These are phyloP conservation scores for Podila horticola DNA, from an alignment of 192 early-diverging fungal species.

Conservation along the genomic window DNA sequence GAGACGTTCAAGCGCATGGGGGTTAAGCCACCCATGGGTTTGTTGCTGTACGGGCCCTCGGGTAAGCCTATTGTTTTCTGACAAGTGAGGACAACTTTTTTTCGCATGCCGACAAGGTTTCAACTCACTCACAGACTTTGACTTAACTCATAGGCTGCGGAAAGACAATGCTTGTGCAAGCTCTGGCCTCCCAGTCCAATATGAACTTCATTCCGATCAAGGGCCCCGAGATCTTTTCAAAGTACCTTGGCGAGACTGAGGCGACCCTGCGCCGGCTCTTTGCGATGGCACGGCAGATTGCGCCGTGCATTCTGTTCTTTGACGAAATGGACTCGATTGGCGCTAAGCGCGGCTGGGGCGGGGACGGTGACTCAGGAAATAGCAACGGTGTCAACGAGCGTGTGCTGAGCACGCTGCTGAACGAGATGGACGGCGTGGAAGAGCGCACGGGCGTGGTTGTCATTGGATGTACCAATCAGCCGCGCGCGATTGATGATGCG, in stretches of 20 bases:
- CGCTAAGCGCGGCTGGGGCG: slow-evolving; percentile 72
- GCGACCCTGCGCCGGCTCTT: slow-evolving; percentile 82
- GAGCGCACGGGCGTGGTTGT: slow-evolving; percentile 84
- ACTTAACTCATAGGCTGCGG: slow-evolving; percentile 76
- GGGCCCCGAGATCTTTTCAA: slow-evolving; percentile 92
- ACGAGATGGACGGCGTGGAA: slow-evolving; percentile 99
- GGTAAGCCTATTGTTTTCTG: slow-evolving; percentile 53
- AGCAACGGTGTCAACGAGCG: slow-evolving; percentile 88
- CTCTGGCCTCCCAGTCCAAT: slow-evolving; percentile 75
- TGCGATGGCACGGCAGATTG: slow-evolving; percentile 79
- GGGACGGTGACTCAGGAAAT: slow-evolving; percentile 62
- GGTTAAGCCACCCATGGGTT: slow-evolving; percentile 77
- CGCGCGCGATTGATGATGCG: slow-evolving; percentile 89
- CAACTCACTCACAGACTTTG: not conserved
- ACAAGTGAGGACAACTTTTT: not conserved
- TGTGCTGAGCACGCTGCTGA: slow-evolving; percentile 91
- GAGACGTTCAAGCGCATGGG: slow-evolving; percentile 72
- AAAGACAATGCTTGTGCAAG: slow-evolving; percentile 87
- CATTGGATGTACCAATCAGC: slow-evolving; percentile 92
- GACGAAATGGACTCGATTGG: slow-evolving; percentile 96
- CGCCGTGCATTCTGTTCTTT: slow-evolving; percentile 94
- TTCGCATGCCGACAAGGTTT: not conserved
- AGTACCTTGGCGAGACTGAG: slow-evolving; percentile 96
- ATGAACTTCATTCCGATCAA: slow-evolving; percentile 90
- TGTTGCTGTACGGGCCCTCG: slow-evolving; percentile 92